Percentiles rank a stretch among this genome's conserved stretches.
Evolutionary conservation across 2,329 filamentous ascomycete species (phyloP).

Genomic region (Ophiobolus disseminans): DNA sequence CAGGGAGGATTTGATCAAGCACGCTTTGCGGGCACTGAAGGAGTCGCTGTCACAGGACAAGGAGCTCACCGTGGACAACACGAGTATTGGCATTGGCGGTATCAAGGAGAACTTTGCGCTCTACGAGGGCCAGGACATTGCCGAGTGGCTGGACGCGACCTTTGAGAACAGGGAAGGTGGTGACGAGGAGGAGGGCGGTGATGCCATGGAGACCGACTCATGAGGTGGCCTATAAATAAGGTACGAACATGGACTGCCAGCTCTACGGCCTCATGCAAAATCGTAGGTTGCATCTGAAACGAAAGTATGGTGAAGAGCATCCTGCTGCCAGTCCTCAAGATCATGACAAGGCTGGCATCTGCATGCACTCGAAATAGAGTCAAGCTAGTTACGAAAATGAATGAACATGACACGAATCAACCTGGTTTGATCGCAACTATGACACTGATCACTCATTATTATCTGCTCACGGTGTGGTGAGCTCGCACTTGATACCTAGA

Average conservation of each 20-base stretch:
- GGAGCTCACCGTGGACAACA: constrained; percentile 96
- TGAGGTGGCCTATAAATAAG: constrained; percentile 22
- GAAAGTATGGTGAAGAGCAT: not conserved
- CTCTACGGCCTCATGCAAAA: too few relatives aligned
- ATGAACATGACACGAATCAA: constrained; percentile 22
- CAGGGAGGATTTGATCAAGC: constrained; percentile 86
- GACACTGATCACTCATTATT: too few relatives aligned
- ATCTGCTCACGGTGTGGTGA: too few relatives aligned
- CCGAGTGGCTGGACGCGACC: constrained; percentile 80
- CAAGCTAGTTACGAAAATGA: constrained; percentile 28
- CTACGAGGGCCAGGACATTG: constrained; percentile 87
- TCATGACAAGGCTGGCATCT: not conserved
- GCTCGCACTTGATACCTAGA: too few relatives aligned
- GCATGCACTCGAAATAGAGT: not conserved
- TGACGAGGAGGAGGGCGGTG: constrained; percentile 44
- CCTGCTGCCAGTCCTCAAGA: not conserved
- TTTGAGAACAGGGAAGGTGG: constrained; percentile 56
- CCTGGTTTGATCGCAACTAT: not conserved
- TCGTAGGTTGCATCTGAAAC: not conserved
- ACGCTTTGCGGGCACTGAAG: constrained; percentile 90
- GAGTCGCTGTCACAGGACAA: constrained; percentile 97
- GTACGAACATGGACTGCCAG: too few relatives aligned
- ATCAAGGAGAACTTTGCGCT: constrained; percentile 82
- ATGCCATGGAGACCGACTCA: constrained; percentile 65
- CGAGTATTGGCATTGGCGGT: constrained; percentile 86